These are phyloP conservation scores for Globisporangium perplexum DNA, from an alignment of 352 stramenopile species.

Conservation along the genomic window DNA sequence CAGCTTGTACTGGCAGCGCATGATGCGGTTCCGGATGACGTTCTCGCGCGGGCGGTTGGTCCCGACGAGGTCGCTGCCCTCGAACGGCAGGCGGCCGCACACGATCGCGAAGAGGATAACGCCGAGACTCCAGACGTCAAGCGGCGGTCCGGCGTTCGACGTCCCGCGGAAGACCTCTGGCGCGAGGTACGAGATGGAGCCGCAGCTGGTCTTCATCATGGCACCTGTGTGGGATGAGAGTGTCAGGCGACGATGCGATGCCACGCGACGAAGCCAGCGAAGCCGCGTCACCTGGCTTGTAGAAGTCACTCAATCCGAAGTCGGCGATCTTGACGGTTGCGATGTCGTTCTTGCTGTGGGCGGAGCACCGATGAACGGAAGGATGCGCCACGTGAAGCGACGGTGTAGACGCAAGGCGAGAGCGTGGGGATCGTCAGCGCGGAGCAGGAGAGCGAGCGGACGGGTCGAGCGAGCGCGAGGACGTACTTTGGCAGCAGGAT, in stretches of 20 bases:
- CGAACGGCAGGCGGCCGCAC: constrained; percentile 77
- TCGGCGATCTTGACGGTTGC: constrained; percentile 84
- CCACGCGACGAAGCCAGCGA: neutral
- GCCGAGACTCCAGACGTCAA: constrained; percentile 90
- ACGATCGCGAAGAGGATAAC: constrained; percentile 86
- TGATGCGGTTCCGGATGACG: constrained; percentile 82
- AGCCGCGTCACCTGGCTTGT: constrained; percentile 46
- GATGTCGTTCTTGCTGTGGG: constrained; percentile 71
- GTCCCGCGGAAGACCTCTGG: constrained; percentile 85
- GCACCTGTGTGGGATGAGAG: constrained; percentile 20
- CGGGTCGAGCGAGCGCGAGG: neutral
- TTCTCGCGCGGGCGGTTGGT: constrained; percentile 73
- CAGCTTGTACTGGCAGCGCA: constrained; percentile 82
- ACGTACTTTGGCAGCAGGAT: constrained; percentile 74
- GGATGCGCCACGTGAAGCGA: neutral
- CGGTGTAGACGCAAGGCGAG: neutral
- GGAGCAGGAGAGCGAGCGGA: neutral
- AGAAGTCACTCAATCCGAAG: constrained; percentile 86
- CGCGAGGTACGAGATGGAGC: constrained; percentile 83
- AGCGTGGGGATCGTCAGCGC: neutral
- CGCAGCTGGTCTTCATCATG: constrained; percentile 86
- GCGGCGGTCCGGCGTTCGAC: constrained; percentile 73
- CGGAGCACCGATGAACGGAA: neutral
- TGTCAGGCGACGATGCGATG: neutral
- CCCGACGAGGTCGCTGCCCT: constrained; percentile 70